Evolutionary conservation across 2,329 filamentous ascomycete species (phyloP), one percentile per base, ranked within the genome.

Genomic region (Aspergillus udagawae): DNA sequence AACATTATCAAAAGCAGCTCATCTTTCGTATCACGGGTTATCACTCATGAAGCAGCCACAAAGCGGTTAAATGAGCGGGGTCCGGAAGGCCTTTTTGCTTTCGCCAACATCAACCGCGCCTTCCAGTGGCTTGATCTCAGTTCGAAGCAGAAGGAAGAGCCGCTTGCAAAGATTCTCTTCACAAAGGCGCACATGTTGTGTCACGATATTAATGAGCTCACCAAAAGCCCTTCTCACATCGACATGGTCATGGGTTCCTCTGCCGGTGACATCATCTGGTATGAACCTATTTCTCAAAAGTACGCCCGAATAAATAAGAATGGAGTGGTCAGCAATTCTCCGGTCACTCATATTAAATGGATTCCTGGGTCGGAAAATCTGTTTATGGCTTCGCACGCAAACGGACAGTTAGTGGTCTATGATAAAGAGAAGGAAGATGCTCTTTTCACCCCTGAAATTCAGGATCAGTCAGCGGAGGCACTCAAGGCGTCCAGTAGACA

Each of bases 1-100:
- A 97, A 95, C 73, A 94, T 99, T 73, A 87, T 93, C 53, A 99
- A 99, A 80, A 97, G 92, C 77, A 97, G 96, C 74, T 99, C 94
- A 9, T 96, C 93, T 0, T 99, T 97, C 70, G 94, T 99, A 29
- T 97, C 93, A n/a, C 82, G 94, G 54, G 93, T 97, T 32, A 96
- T 97, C 62, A 87, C 92, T 17, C 90, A 96, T 68, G 94, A 99
- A 67, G 82, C 82, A 4, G 75, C 95, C 54, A 82, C 83, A 23
- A 96, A 94, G 75, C 87, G 90, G 62, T 75, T 97, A 61, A 83
- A 85, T 51, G 94, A 97, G 32, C 86, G 91, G 60, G 85, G 87
- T 12, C 80, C 81, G 2, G 90, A 94, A 61, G 92, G 92, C 1
- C 75, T 94, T 3, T 96, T 94, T 74, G 90, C 89, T 2, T 97